phyloP scores from a whole-genome alignment of 495 filamentous ascomycete genomes.

The Podospora sp. region DNA sequence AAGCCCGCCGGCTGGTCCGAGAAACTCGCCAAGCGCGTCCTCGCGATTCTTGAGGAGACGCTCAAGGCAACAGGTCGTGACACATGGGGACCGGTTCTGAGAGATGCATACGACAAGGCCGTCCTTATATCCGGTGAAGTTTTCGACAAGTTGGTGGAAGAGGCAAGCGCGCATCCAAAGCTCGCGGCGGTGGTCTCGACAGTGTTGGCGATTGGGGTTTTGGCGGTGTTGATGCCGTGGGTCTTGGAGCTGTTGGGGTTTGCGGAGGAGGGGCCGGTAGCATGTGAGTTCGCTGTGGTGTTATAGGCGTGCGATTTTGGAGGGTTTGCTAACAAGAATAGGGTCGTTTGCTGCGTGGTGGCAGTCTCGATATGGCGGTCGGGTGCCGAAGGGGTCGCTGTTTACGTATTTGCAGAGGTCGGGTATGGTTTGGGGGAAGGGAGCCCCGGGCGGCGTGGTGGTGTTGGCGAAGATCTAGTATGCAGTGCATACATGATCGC shows the following conservation, averaged over 20 bases:
- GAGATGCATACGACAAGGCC: slow-evolving; percentile 20
- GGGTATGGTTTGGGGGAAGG: slow-evolving; percentile 43
- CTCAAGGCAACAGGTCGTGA: slow-evolving; percentile 10
- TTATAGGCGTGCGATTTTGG: too few relatives aligned
- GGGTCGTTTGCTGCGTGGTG: slow-evolving; percentile 26
- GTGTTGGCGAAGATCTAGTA: background rate
- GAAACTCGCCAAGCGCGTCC: slow-evolving; percentile 22
- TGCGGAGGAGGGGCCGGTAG: slow-evolving; percentile 48
- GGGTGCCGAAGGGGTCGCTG: slow-evolving; percentile 51
- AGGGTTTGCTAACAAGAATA: too few relatives aligned
- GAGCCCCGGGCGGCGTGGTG: background rate
- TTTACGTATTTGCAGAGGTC: slow-evolving; percentile 56
- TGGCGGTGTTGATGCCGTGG: slow-evolving; percentile 48
- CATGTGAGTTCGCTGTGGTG: background rate
- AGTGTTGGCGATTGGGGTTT: slow-evolving; percentile 54
- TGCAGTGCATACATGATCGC: too few relatives aligned
- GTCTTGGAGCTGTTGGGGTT: slow-evolving; percentile 54
- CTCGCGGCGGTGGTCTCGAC: slow-evolving; percentile 31
- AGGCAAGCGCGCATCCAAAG: slow-evolving; percentile 25
- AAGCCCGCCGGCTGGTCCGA: slow-evolving; percentile 18
- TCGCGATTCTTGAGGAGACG: slow-evolving; percentile 16
- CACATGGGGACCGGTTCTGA: slow-evolving; percentile 24
- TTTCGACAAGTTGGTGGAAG: slow-evolving; percentile 19
- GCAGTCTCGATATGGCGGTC: slow-evolving; percentile 37
- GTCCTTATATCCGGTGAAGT: slow-evolving; percentile 1